phyloP scores from a whole-genome alignment of 2,329 filamentous ascomycete genomes.

The Stachybotrys echinatus region DNA sequence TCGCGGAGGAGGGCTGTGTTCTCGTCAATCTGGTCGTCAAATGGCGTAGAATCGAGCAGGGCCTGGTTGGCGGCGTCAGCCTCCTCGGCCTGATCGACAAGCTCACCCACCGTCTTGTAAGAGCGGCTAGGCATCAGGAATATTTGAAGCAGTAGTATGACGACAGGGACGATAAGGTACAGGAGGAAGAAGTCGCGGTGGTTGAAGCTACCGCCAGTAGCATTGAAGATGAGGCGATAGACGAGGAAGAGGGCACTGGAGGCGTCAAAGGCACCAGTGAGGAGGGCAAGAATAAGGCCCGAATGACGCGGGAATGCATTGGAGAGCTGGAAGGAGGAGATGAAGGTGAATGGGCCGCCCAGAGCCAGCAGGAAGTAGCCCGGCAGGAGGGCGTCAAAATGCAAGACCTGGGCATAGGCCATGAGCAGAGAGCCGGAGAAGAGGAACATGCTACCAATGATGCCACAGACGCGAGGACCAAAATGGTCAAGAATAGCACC shows the following conservation, averaged over 20 bases:
- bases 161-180: constrained; percentile 65
- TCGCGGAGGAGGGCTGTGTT: constrained; percentile 49
- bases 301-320: constrained; percentile 76
- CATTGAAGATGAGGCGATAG: constrained; percentile 66
- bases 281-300: constrained; percentile 71
- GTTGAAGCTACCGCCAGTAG: constrained; percentile 48
- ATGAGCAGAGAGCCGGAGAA: constrained; percentile 66
- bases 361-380: constrained; percentile 74
- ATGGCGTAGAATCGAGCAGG: constrained; percentile 22
- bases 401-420: constrained; percentile 52
- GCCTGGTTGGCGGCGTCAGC: constrained; percentile 25
- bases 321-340: constrained; percentile 77
- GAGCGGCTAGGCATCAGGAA: constrained; percentile 68
- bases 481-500: constrained; percentile 80
- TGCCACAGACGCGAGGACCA: constrained; percentile 71
- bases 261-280: constrained; percentile 80
- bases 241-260: constrained; percentile 73
- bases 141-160: constrained; percentile 63
- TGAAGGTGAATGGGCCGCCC: constrained; percentile 77
- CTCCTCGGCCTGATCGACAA: constrained; percentile 67
- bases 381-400: constrained; percentile 67
- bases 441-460: constrained; percentile 64
- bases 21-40: constrained; percentile 55
- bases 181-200: constrained; percentile 64
- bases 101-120: constrained; percentile 81